These are phyloP conservation scores for Paspalum notatum DNA, from an alignment of 176 grass and related monocot species.

Conservation along the genomic window DNA sequence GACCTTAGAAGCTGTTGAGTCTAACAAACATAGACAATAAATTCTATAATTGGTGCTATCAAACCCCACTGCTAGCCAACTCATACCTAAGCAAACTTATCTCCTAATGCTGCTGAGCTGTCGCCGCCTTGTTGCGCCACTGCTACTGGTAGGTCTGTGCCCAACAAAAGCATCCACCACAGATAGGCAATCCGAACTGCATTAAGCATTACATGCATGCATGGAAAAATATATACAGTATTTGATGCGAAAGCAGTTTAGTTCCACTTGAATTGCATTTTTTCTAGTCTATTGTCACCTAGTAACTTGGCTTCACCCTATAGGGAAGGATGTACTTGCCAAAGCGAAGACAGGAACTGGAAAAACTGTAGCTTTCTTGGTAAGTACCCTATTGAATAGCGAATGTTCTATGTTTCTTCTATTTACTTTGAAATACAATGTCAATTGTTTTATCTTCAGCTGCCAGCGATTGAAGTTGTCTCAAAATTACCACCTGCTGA, in stretches of 20 bases:
- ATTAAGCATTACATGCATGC: neutral
- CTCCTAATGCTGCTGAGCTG: too few species aligned
- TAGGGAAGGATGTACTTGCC: conserved; percentile 97
- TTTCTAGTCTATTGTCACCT: conserved; percentile 2
- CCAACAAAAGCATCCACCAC: neutral
- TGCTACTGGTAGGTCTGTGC: too few species aligned
- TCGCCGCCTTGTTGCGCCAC: too few species aligned
- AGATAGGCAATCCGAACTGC: neutral
- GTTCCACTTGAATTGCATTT: conserved; percentile 3
- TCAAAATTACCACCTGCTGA: conserved; percentile 60
- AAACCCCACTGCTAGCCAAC: too few species aligned
- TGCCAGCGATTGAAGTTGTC: conserved; percentile 86
- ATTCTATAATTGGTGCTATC: too few species aligned
- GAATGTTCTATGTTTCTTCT: neutral
- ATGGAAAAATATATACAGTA: neutral
- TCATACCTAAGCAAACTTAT: too few species aligned
- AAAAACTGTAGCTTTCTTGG: conserved; percentile 98
- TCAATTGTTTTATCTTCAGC: conserved; percentile 50
- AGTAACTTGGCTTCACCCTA: conserved; percentile 34
- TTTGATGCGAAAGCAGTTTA: conserved; percentile 1
- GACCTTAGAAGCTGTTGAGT: too few species aligned
- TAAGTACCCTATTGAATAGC: conserved; percentile 46
- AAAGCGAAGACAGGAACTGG: conserved; percentile 98
- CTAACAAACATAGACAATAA: too few species aligned
- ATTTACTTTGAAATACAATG: conserved; percentile 2